Evolutionary conservation across 1,284 basidiomycete species (phyloP).

Genomic region (Quambalaria eucalypti): DNA sequence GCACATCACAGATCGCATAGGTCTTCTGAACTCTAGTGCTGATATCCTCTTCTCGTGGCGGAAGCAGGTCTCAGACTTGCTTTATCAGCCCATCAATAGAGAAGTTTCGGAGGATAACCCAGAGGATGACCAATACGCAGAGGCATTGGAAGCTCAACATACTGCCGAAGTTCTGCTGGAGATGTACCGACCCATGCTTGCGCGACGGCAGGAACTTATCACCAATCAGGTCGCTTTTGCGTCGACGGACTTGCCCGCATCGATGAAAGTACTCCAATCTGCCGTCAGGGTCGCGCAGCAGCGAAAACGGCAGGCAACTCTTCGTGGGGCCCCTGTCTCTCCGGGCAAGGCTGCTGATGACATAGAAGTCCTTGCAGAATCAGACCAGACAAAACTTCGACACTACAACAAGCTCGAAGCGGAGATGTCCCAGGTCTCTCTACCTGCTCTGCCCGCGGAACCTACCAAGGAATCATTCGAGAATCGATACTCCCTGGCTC

Average conservation of each 20-base stretch:
- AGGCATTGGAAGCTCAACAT: conserved; percentile 39
- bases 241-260: conserved; percentile 22
- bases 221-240: conserved; percentile 29
- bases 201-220: conserved; percentile 35
- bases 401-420: conserved; percentile 32
- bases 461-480: too few species aligned
- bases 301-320: not conserved
- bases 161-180: conserved; percentile 40
- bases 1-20: conserved; percentile 1
- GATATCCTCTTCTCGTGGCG: conserved; percentile 28
- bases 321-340: not conserved
- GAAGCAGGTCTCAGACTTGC: conserved; percentile 16
- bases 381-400: conserved; percentile 24
- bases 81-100: conserved; percentile 33
- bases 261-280: conserved; percentile 29
- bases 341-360: not conserved
- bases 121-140: conserved; percentile 41
- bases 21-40: conserved; percentile 26
- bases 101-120: conserved; percentile 34
- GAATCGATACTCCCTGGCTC: too few species aligned
- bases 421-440: conserved; percentile 16
- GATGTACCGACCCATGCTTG: conserved; percentile 38
- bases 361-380: conserved; percentile 9
- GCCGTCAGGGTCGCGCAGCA: conserved; percentile 9
- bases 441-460: conserved; percentile 5